A percentile compares a stretch with the other conserved stretches of the same genome.
Evolutionary conservation across 1,284 basidiomycete genomes (phyloP).

Genomic region (Prillingera fragicola): DNA sequence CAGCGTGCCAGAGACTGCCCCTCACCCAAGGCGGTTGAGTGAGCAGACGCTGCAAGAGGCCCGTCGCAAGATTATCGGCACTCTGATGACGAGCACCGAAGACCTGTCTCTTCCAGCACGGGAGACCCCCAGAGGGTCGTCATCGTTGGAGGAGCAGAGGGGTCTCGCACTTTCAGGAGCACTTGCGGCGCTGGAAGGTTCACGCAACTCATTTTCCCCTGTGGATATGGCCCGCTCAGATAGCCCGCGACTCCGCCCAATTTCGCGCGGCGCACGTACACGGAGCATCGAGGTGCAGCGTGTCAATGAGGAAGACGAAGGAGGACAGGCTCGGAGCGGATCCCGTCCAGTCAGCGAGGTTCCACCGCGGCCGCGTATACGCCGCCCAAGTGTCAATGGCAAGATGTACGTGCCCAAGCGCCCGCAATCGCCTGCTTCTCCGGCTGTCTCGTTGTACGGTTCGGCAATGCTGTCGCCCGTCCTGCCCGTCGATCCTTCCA

Average conservation of each 20-base stretch:
- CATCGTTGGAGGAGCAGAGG: conserved; percentile 22
- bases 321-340: not conserved
- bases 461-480: not conserved
- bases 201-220: not conserved
- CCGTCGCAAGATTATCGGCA: conserved; percentile 38
- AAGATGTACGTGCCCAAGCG: conserved; percentile 38
- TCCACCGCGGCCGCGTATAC: conserved; percentile 16
- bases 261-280: conserved; percentile 4
- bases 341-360: conserved; percentile 8
- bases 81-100: conserved; percentile 26
- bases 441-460: conserved; percentile 3
- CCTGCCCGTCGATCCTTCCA: not conserved
- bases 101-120: conserved; percentile 22
- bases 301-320: conserved; percentile 25
- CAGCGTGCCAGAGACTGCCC: conserved; percentile 4
- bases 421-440: conserved; percentile 23
- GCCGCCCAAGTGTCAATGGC: conserved; percentile 23
- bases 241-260: conserved; percentile 9
- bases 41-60: conserved; percentile 41
- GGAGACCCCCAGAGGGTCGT: too few species aligned
- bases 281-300: conserved; percentile 22
- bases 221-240: conserved; percentile 3
- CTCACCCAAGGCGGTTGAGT: conserved; percentile 21
- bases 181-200: conserved; percentile 37
- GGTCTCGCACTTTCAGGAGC: conserved; percentile 30